A percentile compares a stretch with the other conserved stretches of the same genome.
phyloP scores from a whole-genome alignment of 2,329 filamentous ascomycete species.

The Aspergillus viridinutans region DNA sequence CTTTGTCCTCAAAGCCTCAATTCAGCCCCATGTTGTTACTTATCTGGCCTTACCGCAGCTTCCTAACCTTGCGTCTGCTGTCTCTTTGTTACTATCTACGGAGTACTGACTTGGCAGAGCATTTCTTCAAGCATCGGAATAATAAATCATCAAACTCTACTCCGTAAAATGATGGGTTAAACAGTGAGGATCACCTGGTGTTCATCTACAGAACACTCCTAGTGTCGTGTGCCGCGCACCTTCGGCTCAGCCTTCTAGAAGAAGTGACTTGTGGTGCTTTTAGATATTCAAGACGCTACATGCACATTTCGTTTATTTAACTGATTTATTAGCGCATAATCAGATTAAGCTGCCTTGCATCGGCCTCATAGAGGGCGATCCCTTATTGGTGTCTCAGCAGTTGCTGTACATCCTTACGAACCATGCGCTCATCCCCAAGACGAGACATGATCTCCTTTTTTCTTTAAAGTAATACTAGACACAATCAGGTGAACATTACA shows the following conservation, averaged over 20 bases:
- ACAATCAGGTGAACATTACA: neutral
- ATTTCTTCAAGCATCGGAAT: too few relatives aligned
- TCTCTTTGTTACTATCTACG: neutral
- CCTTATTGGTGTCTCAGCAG: neutral
- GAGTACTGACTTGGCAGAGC: too few relatives aligned
- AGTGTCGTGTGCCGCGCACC: neutral
- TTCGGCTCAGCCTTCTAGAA: neutral
- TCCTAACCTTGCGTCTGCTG: neutral
- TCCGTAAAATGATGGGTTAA: too few relatives aligned
- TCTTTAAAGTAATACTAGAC: too few relatives aligned
- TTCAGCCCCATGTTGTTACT: neutral
- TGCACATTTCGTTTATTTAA: too few relatives aligned
- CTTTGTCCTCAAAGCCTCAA: neutral
- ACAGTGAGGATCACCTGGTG: neutral
- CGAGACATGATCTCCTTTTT: neutral
- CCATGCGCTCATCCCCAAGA: neutral
- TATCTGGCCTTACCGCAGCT: neutral
- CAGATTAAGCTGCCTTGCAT: neutral
- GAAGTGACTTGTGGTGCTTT: neutral
- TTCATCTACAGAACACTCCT: neutral
- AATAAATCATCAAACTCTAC: too few relatives aligned
- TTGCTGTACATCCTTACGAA: neutral
- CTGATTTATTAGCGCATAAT: too few relatives aligned
- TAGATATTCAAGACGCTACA: too few relatives aligned
- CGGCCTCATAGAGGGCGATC: neutral